phyloP scores from a whole-genome alignment of 1,284 basidiomycete species.

The Ustilago trichophora region DNA sequence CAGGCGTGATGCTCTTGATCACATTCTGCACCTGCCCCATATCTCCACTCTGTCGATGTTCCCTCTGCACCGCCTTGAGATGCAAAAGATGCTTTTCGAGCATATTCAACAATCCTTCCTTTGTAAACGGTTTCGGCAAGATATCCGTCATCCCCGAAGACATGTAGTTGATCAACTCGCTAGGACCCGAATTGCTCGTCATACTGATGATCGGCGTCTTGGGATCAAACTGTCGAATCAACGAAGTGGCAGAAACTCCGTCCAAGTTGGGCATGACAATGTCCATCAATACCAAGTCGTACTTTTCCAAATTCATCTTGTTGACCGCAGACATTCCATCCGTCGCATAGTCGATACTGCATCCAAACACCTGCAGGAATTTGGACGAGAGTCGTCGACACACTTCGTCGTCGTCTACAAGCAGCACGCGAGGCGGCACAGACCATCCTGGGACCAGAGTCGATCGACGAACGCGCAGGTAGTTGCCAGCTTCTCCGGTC shows the following conservation, averaged over 20 bases:
- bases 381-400: slow-evolving; percentile 87
- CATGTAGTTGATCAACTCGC: slow-evolving; percentile 91
- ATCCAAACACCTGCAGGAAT: slow-evolving; percentile 94
- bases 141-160: slow-evolving; percentile 93
- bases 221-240: slow-evolving; percentile 92
- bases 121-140: slow-evolving; percentile 95
- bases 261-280: slow-evolving; percentile 94
- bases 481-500: slow-evolving; percentile 10
- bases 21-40: not conserved
- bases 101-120: slow-evolving; percentile 87
- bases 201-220: slow-evolving; percentile 96
- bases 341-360: slow-evolving; percentile 90
- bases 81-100: slow-evolving; percentile 96
- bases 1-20: not conserved
- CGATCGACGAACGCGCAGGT: slow-evolving; percentile 65
- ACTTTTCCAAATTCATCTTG: slow-evolving; percentile 93
- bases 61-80: slow-evolving; percentile 81
- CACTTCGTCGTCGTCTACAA: slow-evolving; percentile 95
- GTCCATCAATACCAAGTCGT: slow-evolving; percentile 86
- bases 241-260: slow-evolving; percentile 81
- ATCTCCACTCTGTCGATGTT: slow-evolving; percentile 6
- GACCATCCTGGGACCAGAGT: slow-evolving; percentile 78
- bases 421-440: slow-evolving; percentile 73
- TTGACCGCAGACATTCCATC: slow-evolving; percentile 91
- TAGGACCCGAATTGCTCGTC: slow-evolving; percentile 91